Conservation (phyloP, 169 alveolate genomes). For the Plasmodium chabaudi region DNA sequence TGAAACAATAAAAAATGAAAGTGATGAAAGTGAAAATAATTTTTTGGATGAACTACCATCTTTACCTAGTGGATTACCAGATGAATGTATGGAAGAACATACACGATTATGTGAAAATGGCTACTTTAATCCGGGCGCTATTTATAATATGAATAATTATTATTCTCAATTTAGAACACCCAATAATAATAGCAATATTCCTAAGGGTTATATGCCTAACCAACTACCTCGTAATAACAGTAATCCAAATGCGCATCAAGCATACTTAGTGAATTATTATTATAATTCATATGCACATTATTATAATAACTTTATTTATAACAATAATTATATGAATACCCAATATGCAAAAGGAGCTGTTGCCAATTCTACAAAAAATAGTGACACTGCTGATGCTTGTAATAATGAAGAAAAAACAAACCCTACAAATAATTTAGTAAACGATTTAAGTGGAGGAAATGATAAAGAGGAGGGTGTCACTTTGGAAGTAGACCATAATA, state of each 20-base stretch:
- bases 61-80: constrained; percentile 57
- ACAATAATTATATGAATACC: not conserved
- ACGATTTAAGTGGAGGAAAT: not conserved
- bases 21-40: constrained; percentile 22
- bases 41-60: constrained; percentile 70
- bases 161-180: not conserved
- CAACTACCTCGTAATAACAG: not conserved
- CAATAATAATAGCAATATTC: not conserved
- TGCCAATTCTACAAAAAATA: not conserved
- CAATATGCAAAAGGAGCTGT: constrained; percentile 5
- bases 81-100: constrained; percentile 10
- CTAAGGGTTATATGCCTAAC: not conserved
- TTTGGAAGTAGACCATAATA: not conserved
- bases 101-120: not conserved
- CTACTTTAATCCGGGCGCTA: not conserved
- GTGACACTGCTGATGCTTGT: not conserved
- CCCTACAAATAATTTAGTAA: not conserved
- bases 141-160: not conserved
- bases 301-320: not conserved
- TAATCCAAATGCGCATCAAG: not conserved
- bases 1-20: not conserved
- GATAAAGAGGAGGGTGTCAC: not conserved
- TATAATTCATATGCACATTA: not conserved
- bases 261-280: not conserved
- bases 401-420: not conserved